Base-by-base conservation (phyloP, 768 basidiomycete species). In the Suillus bovinus region DNA sequence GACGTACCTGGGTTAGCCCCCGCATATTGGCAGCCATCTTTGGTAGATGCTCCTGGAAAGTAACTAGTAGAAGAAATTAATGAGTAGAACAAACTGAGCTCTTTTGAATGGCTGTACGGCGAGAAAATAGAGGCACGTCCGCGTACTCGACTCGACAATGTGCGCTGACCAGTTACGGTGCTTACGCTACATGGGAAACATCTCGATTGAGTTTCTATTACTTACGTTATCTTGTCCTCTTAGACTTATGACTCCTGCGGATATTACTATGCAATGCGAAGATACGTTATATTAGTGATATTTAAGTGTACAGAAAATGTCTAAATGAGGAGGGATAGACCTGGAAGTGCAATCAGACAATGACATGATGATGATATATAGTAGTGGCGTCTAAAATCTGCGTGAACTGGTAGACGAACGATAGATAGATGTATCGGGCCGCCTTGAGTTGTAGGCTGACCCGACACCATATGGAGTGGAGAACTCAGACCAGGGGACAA, bases 1-100 rank as follows among this genome's bases (percentile, higher is more conserved):
- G 54, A 68, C 86, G 69, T 63, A 91, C 94, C 84, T 96, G 94
- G 62, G 94, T 96, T 60, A 97, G 80, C 47, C 94, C 94, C 62
- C 94, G 85, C 94, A 96, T 96, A 62, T 80, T 86, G 63, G 93
- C 85, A 63, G 94, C 94, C 95, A 96, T 97, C 60, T 29, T 60
- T 50, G 24, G 27, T 36, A 39, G 38, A 56, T 27, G 34, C 1
- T n/a, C 38, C 54, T 24, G 16, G 34, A 27, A 10, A 6, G 16
- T 3, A 46, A 7, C 8, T 27, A 39, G 31, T 20, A 34, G 34
- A 14, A 34, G 13, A 36, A 42, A 42, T 42, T n/a, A 14, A 39
- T 7, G 17, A 27, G 24, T 24, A 20, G 17, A 56, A 29, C 11
- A 27, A 56, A 24, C 9, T 38, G 22, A 7, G 22, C 24, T 56